Evolutionary conservation across 495 filamentous ascomycete genomes (phyloP), one percentile per base, ranked within the genome.

Genomic region (Neurospora tetrasperma): DNA sequence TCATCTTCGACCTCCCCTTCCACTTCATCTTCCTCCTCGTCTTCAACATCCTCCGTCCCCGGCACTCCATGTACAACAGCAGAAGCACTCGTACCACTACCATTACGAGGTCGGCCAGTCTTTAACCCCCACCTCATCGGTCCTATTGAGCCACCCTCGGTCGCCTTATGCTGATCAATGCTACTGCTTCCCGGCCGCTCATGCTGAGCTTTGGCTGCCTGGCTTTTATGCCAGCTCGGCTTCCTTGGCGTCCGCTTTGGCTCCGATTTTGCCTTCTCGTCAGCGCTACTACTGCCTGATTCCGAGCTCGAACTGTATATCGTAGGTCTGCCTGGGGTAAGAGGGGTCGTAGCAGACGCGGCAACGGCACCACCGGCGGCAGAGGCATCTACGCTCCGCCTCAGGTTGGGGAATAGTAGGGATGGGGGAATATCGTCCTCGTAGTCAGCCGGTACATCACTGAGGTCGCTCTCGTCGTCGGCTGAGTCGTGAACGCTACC

Each of bases 381-480:
- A 38, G 72, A 76, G 7, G 72, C 75, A 38, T 80, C 78, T 44
- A 79, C 78, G n/a, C 80, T 82, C 71, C 79, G 80, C 20, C 82
- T 71, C 11, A 85, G 72, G 70, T 84, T 84, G 0, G 83, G 84
- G 70, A 86, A 86, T 78, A 86, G 78, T 43, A 86, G 69, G 38
- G 80, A 78, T 39, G 83, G 77, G 9, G 83, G 82, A 69, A 81
- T 78, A 20, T 85, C 81, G 62, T 85, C 81, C 70, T 87, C 85
- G 42, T 85, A 83, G 69, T 83, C 84, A 16, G 88, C 84, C 4
- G 86, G 85, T 42, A 90, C 86, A 71, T 94, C 92, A 71, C 90
- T 93, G 9, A 94, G 81, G 73, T 94, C 92, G 78, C 91, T 94
- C 80, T 94, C 92, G 73, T 93, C 92, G 74, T 94, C 92, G 0